Conservation (phyloP, 768 basidiomycete species). For the Lentinula boryana region DNA sequence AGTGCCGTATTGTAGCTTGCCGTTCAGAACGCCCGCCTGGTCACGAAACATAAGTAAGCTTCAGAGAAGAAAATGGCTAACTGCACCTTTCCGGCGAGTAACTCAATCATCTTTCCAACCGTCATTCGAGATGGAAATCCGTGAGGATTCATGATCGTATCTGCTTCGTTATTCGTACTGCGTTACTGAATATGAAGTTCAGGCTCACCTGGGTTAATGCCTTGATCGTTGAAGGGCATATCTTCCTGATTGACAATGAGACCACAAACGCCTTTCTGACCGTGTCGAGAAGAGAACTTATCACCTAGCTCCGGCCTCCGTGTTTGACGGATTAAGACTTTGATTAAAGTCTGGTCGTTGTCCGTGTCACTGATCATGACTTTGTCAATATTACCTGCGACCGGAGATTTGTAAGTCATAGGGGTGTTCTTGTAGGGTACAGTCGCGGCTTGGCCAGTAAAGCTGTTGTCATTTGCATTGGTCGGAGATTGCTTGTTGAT, state of each 20-base stretch:
- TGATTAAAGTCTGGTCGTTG: constrained; percentile 93
- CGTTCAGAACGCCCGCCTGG: constrained; percentile 81
- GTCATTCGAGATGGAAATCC: constrained; percentile 99
- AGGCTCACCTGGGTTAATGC: constrained; percentile 78
- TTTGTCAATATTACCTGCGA: constrained; percentile 94
- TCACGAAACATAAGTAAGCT: not conserved
- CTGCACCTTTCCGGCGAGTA: constrained; percentile 85
- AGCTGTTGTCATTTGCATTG: constrained; percentile 88
- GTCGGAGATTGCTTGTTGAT: constrained; percentile 96
- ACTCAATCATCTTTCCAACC: constrained; percentile 99
- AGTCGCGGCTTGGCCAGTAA: constrained; percentile 76
- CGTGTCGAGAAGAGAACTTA: constrained; percentile 97
- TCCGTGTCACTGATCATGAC: constrained; percentile 97
- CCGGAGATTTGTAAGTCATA: constrained; percentile 89
- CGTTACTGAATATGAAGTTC: not conserved
- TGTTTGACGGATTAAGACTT: constrained; percentile 95
- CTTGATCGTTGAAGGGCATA: constrained; percentile 98
- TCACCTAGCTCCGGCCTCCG: constrained; percentile 95
- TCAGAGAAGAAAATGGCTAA: not conserved
- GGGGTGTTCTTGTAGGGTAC: constrained; percentile 90
- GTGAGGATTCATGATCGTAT: constrained; percentile 99
- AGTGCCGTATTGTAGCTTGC: constrained; percentile 89
- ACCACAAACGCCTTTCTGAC: constrained; percentile 98
- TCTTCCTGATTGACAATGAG: constrained; percentile 98
- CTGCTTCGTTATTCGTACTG: constrained; percentile 29